These are phyloP conservation scores for Debaryomyces nepalensis DNA, from an alignment of 1,139 yeast genomes.

Conservation along the genomic window DNA sequence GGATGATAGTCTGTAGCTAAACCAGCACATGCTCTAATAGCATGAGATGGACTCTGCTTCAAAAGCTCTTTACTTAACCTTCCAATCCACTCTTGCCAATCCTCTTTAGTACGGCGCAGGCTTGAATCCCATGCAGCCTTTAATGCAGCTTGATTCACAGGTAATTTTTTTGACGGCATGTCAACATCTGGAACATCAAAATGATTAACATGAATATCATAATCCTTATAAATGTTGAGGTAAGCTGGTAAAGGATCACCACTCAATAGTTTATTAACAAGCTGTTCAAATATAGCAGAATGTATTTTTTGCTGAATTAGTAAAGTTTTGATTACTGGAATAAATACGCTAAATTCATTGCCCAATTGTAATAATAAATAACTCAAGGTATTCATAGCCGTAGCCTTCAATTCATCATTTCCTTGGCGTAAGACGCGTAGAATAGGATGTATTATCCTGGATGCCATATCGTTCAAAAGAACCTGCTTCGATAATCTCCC, in stretches of 20 bases:
- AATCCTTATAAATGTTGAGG: slow-evolving; percentile 70
- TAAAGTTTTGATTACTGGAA: slow-evolving; percentile 82
- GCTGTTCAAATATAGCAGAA: slow-evolving; percentile 77
- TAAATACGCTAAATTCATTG: slow-evolving; percentile 80
- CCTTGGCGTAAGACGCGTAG: slow-evolving; percentile 66
- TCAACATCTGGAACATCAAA: slow-evolving; percentile 70
- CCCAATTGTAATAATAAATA: slow-evolving; percentile 81
- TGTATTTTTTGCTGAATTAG: slow-evolving; percentile 67
- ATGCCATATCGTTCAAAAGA: slow-evolving; percentile 83
- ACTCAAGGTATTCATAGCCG: slow-evolving; percentile 80
- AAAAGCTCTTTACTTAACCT: slow-evolving; percentile 82
- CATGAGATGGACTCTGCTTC: slow-evolving; percentile 93
- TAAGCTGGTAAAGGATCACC: slow-evolving; percentile 91
- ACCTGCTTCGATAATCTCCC: slow-evolving; percentile 81
- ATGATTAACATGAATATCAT: slow-evolving; percentile 52
- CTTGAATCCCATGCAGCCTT: slow-evolving; percentile 92
- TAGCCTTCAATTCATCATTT: slow-evolving; percentile 64
- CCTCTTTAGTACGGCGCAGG: slow-evolving; percentile 87
- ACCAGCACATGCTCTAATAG: slow-evolving; percentile 90
- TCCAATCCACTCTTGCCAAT: slow-evolving; percentile 98
- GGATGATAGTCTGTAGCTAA: slow-evolving; percentile 89
- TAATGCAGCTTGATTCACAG: slow-evolving; percentile 76
- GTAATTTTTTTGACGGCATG: slow-evolving; percentile 72
- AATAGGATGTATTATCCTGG: slow-evolving; percentile 87
- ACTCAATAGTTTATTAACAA: slow-evolving; percentile 75